Conservation (phyloP, 1,284 basidiomycete genomes). For the Fomitopsis palustris region DNA sequence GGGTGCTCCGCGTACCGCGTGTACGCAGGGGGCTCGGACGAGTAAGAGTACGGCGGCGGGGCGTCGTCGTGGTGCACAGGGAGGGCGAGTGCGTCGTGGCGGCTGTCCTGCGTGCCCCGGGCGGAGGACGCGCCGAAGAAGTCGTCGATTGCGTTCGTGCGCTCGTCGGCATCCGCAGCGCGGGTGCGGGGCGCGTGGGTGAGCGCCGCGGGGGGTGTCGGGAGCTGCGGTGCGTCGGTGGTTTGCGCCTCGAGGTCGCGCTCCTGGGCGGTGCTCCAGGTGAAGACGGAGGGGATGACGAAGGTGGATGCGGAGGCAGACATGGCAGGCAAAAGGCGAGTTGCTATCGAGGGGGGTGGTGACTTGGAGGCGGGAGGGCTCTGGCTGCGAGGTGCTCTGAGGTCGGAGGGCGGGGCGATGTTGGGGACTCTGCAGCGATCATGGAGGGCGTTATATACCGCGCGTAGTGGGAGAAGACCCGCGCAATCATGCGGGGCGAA, state of each 20-base stretch:
- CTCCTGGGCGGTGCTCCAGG: constrained; percentile 11
- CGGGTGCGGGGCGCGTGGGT: constrained; percentile 10
- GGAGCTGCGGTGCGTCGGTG: neutral
- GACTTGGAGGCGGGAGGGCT: neutral
- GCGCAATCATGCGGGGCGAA: neutral
- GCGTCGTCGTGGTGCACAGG: constrained; percentile 9
- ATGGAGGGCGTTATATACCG: neutral
- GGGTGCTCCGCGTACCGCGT: constrained; percentile 23
- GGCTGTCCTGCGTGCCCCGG: constrained; percentile 26
- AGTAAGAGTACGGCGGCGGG: constrained; percentile 21
- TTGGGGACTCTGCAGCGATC: neutral
- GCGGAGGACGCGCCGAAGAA: constrained; percentile 25
- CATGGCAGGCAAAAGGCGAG: neutral
- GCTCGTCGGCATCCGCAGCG: constrained; percentile 8
- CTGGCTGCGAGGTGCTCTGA: no score
- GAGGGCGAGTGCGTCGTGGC: constrained; percentile 20
- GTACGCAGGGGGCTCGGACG: constrained; percentile 22
- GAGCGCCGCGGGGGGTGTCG: neutral
- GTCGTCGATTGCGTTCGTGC: constrained; percentile 25
- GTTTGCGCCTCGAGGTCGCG: constrained; percentile 38
- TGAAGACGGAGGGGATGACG: constrained; percentile 4
- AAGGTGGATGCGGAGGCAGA: neutral
- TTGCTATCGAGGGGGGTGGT: neutral
- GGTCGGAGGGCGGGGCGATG: neutral
- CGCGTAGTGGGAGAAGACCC: neutral